A percentile compares a stretch with the other conserved stretches of the same genome.
phyloP scores from a whole-genome alignment of 768 basidiomycete genomes.

The Agaricus sinodeliciosus region DNA sequence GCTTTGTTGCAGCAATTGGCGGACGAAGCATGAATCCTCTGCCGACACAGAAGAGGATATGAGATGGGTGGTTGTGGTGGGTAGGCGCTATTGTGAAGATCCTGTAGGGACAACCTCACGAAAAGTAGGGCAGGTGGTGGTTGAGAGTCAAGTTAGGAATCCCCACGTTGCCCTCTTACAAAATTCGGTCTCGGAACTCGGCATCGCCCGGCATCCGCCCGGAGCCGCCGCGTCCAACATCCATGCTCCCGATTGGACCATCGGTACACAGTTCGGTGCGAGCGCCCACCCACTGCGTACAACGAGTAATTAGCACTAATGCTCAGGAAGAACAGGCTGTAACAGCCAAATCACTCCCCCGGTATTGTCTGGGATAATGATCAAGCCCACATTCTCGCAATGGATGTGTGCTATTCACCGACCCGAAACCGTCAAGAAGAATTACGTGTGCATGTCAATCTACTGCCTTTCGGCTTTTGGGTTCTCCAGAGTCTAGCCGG shows the following conservation, averaged over 20 bases:
- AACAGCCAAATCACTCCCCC: too few relatives aligned
- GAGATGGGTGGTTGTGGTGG: constrained; percentile 32
- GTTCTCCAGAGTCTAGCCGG: too few relatives aligned
- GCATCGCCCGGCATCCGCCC: background rate
- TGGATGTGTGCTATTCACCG: too few relatives aligned
- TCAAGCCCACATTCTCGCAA: too few relatives aligned
- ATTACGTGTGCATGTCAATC: too few relatives aligned
- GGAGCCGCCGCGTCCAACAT: background rate
- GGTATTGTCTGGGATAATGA: too few relatives aligned
- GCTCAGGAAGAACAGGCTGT: too few relatives aligned
- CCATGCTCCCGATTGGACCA: background rate
- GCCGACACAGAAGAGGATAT: constrained; percentile 57
- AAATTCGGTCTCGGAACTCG: constrained; percentile 7
- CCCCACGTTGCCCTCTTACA: constrained; percentile 9
- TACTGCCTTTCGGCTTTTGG: too few relatives aligned
- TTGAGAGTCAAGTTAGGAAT: constrained; percentile 7
- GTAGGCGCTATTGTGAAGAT: constrained; percentile 62
- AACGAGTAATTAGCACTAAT: too few relatives aligned
- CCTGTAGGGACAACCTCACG: constrained; percentile 17
- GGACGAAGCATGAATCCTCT: constrained; percentile 94
- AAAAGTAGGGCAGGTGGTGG: constrained; percentile 12
- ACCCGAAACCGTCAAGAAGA: too few relatives aligned
- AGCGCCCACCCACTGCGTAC: background rate
- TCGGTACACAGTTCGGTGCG: background rate
- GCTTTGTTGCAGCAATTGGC: constrained; percentile 66